Evolutionary conservation across 1,284 basidiomycete genomes (phyloP), one percentile per base, ranked within the genome.

Genomic region (Vanrija pseudolonga): DNA sequence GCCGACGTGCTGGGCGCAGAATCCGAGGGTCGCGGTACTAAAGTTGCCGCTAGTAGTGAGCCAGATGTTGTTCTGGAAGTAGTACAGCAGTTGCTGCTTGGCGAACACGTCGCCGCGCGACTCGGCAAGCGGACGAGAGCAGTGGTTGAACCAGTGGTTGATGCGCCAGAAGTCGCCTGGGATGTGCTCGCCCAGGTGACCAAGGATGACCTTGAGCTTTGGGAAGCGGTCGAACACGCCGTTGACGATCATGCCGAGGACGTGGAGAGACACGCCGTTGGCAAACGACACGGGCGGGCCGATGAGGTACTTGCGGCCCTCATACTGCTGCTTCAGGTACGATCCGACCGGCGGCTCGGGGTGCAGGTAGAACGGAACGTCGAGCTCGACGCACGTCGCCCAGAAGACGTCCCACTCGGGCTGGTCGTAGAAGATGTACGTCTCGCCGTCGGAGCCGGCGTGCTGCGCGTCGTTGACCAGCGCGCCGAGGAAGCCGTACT

Each of bases 161-260:
- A 71, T 71, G 23, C 70, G 58, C 70, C 68, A 71, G 47, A 72
- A 58, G 56, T 72, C 70, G 23, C 70, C 67, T 9, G 68, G 68
- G 40, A 72, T 66, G 57, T 71, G 69, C 59, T 72, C 71, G 59
- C 71, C 71, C 15, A 72, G 64, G 61, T 72, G 71, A 28, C 71
- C 71, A n/a, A 73, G 66, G 38, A 73, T 73, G 52, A 73, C 64
- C 60, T 69, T 68, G 57, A 73, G 71, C 64, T 73, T 73, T 17
- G 69, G 71, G 60, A 69, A 67, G 20, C 71, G 67, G 64, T 73
- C 71, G 32, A 73, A 73, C 18, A 73, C 71, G 38, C 71, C 71
- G 58, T 73, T 73, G 61, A 66, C 63, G 45, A 73, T 68, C 66
- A 73, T 67, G 26, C 68, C 70, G 47, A 72, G 66, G 18, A 73